These are phyloP conservation scores for Jaminaea rosea DNA, from an alignment of 1,284 basidiomycete genomes.

Conservation along the genomic window DNA sequence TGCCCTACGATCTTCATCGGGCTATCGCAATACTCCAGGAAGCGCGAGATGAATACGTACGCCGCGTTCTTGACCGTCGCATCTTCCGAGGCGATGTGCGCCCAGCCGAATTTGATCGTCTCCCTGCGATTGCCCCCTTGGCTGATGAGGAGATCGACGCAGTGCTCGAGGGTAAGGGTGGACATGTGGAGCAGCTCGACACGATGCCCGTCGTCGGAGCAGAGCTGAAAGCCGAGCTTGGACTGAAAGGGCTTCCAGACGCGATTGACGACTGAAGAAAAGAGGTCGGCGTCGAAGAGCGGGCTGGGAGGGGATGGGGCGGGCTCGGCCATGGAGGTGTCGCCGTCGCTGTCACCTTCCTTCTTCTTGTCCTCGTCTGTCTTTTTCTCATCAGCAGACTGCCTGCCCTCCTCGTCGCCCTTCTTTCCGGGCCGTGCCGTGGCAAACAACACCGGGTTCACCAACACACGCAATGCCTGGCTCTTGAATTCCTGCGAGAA, in stretches of 20 bases:
- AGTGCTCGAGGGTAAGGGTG: conserved; percentile 77
- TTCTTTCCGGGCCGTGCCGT: conserved; percentile 46
- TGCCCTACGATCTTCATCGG: conserved; percentile 87
- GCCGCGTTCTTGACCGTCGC: conserved; percentile 88
- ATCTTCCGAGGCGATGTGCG: conserved; percentile 72
- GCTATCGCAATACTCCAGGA: conserved; percentile 82
- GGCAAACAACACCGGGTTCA: conserved; percentile 79
- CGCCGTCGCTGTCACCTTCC: conserved; percentile 6
- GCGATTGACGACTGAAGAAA: conserved; percentile 61
- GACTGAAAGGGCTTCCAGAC: conserved; percentile 71
- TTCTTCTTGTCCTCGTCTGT: conserved; percentile 3
- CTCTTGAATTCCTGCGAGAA: conserved; percentile 72
- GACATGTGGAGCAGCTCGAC: conserved; percentile 88
- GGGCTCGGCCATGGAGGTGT: neutral
- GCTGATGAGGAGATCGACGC: conserved; percentile 57
- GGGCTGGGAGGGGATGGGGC: conserved; percentile 34
- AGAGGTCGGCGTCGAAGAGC: conserved; percentile 63
- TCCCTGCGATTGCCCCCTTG: conserved; percentile 72
- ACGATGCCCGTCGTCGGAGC: conserved; percentile 69
- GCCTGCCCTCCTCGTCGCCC: conserved; percentile 20
- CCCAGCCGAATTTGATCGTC: conserved; percentile 91
- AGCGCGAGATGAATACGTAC: conserved; percentile 84
- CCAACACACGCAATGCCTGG: conserved; percentile 71
- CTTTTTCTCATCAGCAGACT: conserved; percentile 5
- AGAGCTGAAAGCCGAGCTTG: conserved; percentile 45